phyloP scores from a whole-genome alignment of 805 yeast species.

The Saturnispora ahearnii region DNA sequence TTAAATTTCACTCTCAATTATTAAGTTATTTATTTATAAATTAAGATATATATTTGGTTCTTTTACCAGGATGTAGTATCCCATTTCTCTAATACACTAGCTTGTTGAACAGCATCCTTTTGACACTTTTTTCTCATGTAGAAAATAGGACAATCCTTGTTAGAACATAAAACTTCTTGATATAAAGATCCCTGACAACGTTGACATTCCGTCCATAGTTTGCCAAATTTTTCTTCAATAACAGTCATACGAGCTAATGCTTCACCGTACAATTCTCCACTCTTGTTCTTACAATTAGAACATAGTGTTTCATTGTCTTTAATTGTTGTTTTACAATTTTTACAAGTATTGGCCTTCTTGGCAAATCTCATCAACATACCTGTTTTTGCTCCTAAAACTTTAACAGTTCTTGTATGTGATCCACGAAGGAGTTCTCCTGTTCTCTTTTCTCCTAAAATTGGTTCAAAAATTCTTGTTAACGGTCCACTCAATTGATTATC shows the following conservation, averaged over 20 bases:
- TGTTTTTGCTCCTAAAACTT: conserved; percentile 61
- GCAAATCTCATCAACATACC: conserved; percentile 89
- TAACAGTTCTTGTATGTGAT: conserved; percentile 72
- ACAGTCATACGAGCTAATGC: conserved; percentile 73
- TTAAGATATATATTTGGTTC: neutral
- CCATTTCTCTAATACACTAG: conserved; percentile 56
- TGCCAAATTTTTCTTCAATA: conserved; percentile 71
- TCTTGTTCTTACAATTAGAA: conserved; percentile 59
- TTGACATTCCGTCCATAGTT: conserved; percentile 97
- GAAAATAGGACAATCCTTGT: conserved; percentile 94
- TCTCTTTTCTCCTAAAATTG: conserved; percentile 78
- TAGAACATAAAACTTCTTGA: conserved; percentile 90
- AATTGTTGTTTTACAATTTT: conserved; percentile 79
- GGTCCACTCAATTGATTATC: conserved; percentile 93
- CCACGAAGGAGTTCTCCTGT: conserved; percentile 78
- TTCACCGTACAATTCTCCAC: conserved; percentile 73
- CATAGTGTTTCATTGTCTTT: conserved; percentile 50
- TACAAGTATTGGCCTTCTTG: conserved; percentile 79
- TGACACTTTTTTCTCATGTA: conserved; percentile 90
- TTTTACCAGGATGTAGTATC: conserved; percentile 47
- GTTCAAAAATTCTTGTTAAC: conserved; percentile 85
- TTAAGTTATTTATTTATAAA: neutral
- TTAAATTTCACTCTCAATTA: no score
- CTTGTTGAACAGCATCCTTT: conserved; percentile 54
- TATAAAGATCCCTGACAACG: conserved; percentile 94